phyloP scores from a whole-genome alignment of 2,329 filamentous ascomycete genomes.

The Talaromyces sp. region DNA sequence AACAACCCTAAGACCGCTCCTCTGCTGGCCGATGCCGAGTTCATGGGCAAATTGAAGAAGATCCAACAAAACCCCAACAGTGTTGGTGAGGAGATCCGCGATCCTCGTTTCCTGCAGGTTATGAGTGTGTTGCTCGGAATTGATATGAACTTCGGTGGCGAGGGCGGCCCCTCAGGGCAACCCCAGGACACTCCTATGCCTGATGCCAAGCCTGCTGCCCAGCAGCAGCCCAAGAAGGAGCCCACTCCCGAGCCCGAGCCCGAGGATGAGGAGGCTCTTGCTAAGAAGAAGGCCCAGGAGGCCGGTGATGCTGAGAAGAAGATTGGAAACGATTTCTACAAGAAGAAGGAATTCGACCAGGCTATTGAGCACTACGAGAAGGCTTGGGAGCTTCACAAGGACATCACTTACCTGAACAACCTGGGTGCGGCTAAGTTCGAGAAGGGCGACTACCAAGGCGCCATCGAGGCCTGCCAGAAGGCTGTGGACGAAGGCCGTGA shows the following conservation, averaged over 20 bases:
- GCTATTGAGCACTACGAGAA: constrained; percentile 93
- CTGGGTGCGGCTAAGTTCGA: constrained; percentile 92
- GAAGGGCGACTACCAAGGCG: constrained; percentile 88
- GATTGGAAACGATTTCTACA: constrained; percentile 91
- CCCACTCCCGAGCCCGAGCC: constrained; percentile 65
- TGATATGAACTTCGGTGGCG: constrained; percentile 75
- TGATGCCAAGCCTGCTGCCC: constrained; percentile 60
- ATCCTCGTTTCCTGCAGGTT: constrained; percentile 90
- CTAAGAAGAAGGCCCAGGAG: constrained; percentile 87
- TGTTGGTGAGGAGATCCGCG: constrained; percentile 78
- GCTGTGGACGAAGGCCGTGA: constrained; percentile 88
- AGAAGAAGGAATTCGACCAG: constrained; percentile 95
- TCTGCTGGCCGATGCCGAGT: constrained; percentile 77
- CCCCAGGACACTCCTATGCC: constrained; percentile 72
- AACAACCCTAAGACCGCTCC: constrained; percentile 89
- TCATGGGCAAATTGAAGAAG: constrained; percentile 86
- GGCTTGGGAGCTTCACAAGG: constrained; percentile 92
- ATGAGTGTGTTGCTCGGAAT: constrained; percentile 92
- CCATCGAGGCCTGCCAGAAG: constrained; percentile 83
- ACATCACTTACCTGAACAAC: constrained; percentile 98
- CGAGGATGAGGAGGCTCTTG: constrained; percentile 79
- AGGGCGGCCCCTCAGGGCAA: constrained; percentile 44
- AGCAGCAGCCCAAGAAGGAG: constrained; percentile 56
- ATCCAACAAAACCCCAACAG: constrained; percentile 79
- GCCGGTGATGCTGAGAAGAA: constrained; percentile 94